Conservation (phyloP, 2,329 filamentous ascomycete species). For the Botryotinia calthae region DNA sequence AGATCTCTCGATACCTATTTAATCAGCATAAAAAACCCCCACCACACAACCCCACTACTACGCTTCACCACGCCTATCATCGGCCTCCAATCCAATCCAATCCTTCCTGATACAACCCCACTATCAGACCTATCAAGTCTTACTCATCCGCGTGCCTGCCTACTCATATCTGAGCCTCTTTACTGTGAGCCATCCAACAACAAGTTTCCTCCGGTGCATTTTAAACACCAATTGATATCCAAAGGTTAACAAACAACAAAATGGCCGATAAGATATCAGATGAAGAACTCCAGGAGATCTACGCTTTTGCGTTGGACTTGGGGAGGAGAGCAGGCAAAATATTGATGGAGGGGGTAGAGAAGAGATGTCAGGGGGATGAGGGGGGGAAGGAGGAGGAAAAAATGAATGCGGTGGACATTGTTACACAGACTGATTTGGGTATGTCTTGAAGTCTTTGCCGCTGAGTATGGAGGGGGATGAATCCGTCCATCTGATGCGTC, state of each 20-base stretch:
- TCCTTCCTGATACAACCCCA: conserved; percentile 2
- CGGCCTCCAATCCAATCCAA: neutral
- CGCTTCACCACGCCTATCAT: conserved; percentile 11
- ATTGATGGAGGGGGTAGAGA: conserved; percentile 62
- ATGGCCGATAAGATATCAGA: conserved; percentile 11
- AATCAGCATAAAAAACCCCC: neutral
- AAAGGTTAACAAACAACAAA: neutral
- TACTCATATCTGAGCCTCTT: neutral
- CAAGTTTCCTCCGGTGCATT: neutral
- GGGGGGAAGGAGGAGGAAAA: conserved; percentile 54
- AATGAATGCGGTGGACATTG: conserved; percentile 72
- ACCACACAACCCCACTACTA: neutral
- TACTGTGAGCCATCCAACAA: neutral
- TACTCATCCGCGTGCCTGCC: neutral
- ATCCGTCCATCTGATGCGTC: neutral
- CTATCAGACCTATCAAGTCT: neutral
- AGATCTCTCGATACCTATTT: neutral
- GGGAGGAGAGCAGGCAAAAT: conserved; percentile 68
- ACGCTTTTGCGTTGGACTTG: conserved; percentile 67
- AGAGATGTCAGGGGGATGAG: conserved; percentile 40
- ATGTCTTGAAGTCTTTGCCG: conserved; percentile 28
- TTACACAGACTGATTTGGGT: conserved; percentile 75
- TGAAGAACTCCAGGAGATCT: conserved; percentile 60
- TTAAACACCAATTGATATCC: neutral
- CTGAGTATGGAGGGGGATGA: neutral